phyloP scores from a whole-genome alignment of 768 basidiomycete genomes.

The Paxillus involutus region DNA sequence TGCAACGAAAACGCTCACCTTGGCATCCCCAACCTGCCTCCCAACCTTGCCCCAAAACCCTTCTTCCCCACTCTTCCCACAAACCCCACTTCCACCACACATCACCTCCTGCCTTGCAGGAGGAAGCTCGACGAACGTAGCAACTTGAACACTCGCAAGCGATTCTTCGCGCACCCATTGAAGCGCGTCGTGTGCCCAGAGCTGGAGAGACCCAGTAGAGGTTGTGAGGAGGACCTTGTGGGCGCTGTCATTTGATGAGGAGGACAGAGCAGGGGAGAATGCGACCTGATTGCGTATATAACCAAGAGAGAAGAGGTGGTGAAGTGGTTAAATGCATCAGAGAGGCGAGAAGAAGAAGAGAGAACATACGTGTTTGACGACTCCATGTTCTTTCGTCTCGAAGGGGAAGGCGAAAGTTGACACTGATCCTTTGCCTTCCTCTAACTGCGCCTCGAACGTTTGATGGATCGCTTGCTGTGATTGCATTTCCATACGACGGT shows the following conservation, averaged over 20 bases:
- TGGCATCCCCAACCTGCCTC: constrained; percentile 59
- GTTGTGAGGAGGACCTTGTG: constrained; percentile 55
- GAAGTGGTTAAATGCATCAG: background rate
- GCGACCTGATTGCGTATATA: constrained; percentile 40
- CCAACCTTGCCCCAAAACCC: constrained; percentile 47
- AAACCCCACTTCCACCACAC: constrained; percentile 4
- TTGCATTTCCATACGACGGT: background rate
- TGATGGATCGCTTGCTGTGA: constrained; percentile 54
- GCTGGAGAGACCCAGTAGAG: constrained; percentile 73
- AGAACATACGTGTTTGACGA: constrained; percentile 59
- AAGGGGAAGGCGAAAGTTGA: constrained; percentile 63
- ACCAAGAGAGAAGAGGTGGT: background rate
- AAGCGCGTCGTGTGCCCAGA: constrained; percentile 61
- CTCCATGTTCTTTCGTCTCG: constrained; percentile 63
- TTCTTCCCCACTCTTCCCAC: constrained; percentile 35
- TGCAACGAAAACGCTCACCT: constrained; percentile 37
- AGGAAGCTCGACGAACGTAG: constrained; percentile 78
- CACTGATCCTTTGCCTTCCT: constrained; percentile 44
- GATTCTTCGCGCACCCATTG: constrained; percentile 85
- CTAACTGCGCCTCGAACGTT: constrained; percentile 49
- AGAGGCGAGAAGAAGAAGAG: background rate
- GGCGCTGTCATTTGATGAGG: constrained; percentile 37
- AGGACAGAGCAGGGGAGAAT: constrained; percentile 47
- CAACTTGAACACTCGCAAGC: constrained; percentile 59
- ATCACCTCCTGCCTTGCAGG: constrained; percentile 39